Evolutionary conservation across 73 alveolate species (phyloP).

Genomic region (Symbiodinium natans): DNA sequence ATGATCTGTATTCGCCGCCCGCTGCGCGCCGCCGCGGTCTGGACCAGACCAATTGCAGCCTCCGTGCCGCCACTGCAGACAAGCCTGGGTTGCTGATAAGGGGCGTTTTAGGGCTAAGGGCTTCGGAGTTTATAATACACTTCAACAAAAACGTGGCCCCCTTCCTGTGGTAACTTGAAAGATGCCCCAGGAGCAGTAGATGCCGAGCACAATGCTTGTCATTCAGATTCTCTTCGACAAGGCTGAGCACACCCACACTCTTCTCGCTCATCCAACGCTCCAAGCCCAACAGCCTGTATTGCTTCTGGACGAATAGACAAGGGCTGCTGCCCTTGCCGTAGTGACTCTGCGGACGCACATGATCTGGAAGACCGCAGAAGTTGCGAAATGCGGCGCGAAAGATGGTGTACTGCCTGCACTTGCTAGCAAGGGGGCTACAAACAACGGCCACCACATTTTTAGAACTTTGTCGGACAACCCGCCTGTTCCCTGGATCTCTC

Average conservation of each 20-base stretch:
- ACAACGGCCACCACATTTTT: too few relatives aligned
- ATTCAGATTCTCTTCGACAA: background rate
- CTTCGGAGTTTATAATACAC: too few relatives aligned
- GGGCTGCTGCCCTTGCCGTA: background rate
- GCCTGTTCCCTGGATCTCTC: background rate
- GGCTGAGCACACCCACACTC: background rate
- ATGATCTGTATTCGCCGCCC: slow-evolving; percentile 53
- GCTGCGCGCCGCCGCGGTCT: background rate
- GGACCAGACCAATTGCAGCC: slow-evolving; percentile 33
- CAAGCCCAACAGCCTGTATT: background rate
- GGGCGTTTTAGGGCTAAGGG: too few relatives aligned
- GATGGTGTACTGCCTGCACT: background rate
- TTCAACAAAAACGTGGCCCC: too few relatives aligned
- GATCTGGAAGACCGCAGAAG: background rate
- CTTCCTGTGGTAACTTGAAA: too few relatives aligned
- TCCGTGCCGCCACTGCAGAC: slow-evolving; percentile 91
- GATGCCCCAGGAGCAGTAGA: slow-evolving; percentile 28
- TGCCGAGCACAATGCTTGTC: slow-evolving; percentile 19
- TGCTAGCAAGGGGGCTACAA: too few relatives aligned
- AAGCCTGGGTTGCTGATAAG: too few relatives aligned
- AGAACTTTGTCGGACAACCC: too few relatives aligned
- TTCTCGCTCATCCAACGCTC: background rate
- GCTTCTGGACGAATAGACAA: background rate
- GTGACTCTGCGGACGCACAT: background rate
- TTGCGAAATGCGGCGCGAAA: background rate